Conservation (phyloP, 257 asterid species). For the Craterostigma plantagineum region DNA sequence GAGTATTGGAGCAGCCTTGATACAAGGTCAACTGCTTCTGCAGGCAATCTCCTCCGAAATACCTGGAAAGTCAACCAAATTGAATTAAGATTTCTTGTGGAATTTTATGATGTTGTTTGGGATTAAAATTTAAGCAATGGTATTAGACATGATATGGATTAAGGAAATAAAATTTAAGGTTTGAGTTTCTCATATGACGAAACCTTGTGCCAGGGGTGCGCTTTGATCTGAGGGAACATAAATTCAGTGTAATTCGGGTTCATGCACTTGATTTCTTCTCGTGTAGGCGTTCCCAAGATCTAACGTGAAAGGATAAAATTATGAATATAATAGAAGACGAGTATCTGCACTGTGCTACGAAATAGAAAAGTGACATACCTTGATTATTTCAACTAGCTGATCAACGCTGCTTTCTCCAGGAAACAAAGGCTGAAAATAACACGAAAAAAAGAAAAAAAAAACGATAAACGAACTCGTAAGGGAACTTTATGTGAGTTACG, state of each 20-base stretch:
- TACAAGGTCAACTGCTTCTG: conserved; percentile 28
- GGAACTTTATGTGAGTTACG: no score
- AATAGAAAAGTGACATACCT: conserved; percentile 19
- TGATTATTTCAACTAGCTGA: conserved; percentile 81
- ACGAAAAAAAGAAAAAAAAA: not conserved
- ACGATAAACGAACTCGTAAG: not conserved
- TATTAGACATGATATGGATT: not conserved
- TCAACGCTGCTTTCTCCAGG: conserved; percentile 90
- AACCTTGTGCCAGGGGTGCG: conserved; percentile 48
- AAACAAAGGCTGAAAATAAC: conserved; percentile 61
- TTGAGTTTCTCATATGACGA: conserved; percentile 1
- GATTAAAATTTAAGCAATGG: not conserved
- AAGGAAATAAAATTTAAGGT: not conserved
- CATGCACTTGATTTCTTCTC: conserved; percentile 49
- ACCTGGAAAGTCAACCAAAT: conserved; percentile 15
- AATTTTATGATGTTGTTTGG: not conserved
- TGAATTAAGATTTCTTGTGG: conserved; percentile 6
- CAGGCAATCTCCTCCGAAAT: conserved; percentile 23
- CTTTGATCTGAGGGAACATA: conserved; percentile 34
- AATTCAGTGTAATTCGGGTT: conserved; percentile 35
- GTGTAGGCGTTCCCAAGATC: conserved; percentile 39
- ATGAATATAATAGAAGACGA: no score
- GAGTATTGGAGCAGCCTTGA: conserved; percentile 38
- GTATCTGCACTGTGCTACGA: no score
- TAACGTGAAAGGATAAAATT: conserved; percentile 2